Percentiles rank a stretch among this genome's conserved stretches.
These are phyloP conservation scores for Fusarium lyarnte DNA, from an alignment of 2,329 filamentous ascomycete genomes.

Conservation along the genomic window DNA sequence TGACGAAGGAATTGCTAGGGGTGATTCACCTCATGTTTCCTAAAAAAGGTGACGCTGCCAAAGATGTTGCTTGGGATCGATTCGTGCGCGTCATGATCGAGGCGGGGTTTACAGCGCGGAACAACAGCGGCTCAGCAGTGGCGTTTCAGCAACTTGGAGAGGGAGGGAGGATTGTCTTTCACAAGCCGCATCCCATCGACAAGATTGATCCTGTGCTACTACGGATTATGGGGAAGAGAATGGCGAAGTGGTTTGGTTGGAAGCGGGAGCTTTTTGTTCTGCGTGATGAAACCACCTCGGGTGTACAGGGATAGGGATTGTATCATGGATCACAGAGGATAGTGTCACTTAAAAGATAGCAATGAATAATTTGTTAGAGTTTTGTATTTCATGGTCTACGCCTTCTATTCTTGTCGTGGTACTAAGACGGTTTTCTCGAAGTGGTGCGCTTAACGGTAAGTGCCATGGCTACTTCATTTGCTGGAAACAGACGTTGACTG, in stretches of 20 bases:
- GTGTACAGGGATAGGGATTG: background rate
- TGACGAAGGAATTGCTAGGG: rapidly evolving
- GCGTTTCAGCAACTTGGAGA: background rate
- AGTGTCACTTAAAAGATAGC: background rate
- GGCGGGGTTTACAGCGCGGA: rapidly evolving
- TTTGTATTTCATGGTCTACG: background rate
- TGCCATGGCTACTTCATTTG: background rate
- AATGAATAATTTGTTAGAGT: background rate
- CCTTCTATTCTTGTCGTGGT: rapidly evolving
- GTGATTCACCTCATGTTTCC: background rate
- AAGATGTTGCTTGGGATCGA: background rate
- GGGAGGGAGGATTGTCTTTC: background rate
- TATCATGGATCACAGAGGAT: too few relatives aligned
- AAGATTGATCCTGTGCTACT: rapidly evolving
- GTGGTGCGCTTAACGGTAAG: too few relatives aligned
- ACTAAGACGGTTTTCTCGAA: rapidly evolving
- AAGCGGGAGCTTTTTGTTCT: background rate
- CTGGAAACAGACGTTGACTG: too few relatives aligned
- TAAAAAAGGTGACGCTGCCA: rapidly evolving
- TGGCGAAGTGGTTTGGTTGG: background rate
- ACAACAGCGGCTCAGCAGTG: background rate
- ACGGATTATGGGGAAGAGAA: rapidly evolving
- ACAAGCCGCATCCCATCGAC: background rate
- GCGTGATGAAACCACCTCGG: rapidly evolving
- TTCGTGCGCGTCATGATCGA: rapidly evolving